Base-by-base conservation (phyloP, 1,284 basidiomycete genomes). In the Pyrrhoderma lamaoense region DNA sequence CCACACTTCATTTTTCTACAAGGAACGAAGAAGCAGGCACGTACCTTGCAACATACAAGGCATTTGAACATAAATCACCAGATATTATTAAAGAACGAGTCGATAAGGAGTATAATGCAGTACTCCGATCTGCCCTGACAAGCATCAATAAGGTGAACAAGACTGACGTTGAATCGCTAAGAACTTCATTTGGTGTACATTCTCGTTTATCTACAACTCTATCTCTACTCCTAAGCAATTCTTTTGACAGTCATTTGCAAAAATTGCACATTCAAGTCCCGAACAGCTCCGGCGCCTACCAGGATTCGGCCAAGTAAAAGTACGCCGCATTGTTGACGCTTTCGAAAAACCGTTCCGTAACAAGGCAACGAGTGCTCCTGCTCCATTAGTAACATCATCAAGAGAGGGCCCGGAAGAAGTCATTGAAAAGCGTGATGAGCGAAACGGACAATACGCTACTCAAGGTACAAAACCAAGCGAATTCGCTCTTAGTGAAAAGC, bases 291-390 rank as follows among this genome's bases (percentile, higher is more conserved):
- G 82, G 47, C 81, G 80, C 49, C 82, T 96, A 40, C 94, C 96
- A 3, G 96, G 96, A 0, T 87, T 99, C 52, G 96, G 96, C 2
- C 89, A 91, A 57, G 84, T 93, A 51, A 99, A 99, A 68, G 93
- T 95, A 34, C 88, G 83, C 60, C 78, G 87, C 53, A 74, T 89
- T 43, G 82, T 82, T 60, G 86, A 83, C 52, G 83, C 86, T 0
- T 87, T 90, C 60, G 82, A 87, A 50, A 85, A 84, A 55, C 85
- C 88, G 1, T 80, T 90, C 60, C 73, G 82, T 47, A 82, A 84
- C 57, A 72, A 74, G 45, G 71, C 77, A 11, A 83, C 82, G 2
- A 76, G 69, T 39, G 71, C 75, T 0, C 63, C 79, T 2, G n/a
- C n/a, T n/a, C n/a, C n/a, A n/a, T 63, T 64, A 62, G 13, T 31